phyloP scores from a whole-genome alignment of 257 asterid species.

The Striga asiatica region DNA sequence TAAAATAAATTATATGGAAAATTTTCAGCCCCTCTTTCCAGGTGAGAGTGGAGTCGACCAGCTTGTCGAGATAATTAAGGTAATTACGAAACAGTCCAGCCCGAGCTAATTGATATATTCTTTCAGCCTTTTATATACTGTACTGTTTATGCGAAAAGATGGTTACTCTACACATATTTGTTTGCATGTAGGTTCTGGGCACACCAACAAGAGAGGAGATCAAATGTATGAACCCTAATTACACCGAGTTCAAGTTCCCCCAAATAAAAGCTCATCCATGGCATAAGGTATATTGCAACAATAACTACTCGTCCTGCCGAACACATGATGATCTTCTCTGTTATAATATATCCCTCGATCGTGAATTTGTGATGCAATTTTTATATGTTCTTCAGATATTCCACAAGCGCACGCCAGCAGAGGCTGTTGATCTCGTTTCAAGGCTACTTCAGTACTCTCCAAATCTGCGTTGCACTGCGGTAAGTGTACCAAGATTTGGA shows the following conservation, averaged over 20 bases:
- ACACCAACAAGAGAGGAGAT: slow-evolving; percentile 81
- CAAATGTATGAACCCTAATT: slow-evolving; percentile 74
- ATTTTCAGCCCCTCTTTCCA: slow-evolving; percentile 47
- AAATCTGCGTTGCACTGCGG: slow-evolving; percentile 56
- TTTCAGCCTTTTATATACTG: background rate
- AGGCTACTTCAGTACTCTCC: slow-evolving; percentile 69
- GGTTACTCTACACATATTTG: background rate
- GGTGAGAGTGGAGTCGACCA: slow-evolving; percentile 61
- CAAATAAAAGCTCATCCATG: slow-evolving; percentile 74
- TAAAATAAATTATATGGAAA: slow-evolving; percentile 11
- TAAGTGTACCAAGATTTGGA: slow-evolving; percentile 17
- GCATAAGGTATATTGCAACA: slow-evolving; percentile 49
- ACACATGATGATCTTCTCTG: background rate
- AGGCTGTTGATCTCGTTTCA: slow-evolving; percentile 67
- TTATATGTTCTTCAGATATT: slow-evolving; percentile 29
- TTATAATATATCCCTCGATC: background rate
- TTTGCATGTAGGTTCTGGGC: slow-evolving; percentile 46
- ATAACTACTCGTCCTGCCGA: background rate
- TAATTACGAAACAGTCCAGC: slow-evolving; percentile 5
- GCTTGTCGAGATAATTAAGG: slow-evolving; percentile 56
- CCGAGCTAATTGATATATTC: background rate
- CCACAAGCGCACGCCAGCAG: slow-evolving; percentile 66
- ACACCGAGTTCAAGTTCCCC: slow-evolving; percentile 63
- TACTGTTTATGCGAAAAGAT: background rate
- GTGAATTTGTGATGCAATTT: too few relatives aligned